A percentile compares a stretch with the other conserved stretches of the same genome.
These are phyloP conservation scores for Penicillium atrosanguineum DNA, from an alignment of 495 filamentous ascomycete species.

Conservation along the genomic window DNA sequence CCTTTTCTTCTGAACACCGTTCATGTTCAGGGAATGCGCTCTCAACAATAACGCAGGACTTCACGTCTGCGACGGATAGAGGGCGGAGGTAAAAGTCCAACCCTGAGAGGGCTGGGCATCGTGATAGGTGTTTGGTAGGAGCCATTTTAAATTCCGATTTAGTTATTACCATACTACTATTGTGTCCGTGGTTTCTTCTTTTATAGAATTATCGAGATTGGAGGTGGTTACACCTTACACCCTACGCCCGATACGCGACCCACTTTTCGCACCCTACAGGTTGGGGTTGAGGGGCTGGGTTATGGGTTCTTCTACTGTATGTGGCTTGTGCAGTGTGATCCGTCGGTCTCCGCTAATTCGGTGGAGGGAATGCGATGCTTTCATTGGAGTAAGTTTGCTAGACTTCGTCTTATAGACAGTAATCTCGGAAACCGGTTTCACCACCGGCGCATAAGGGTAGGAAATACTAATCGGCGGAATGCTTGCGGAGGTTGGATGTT, in stretches of 20 bases:
- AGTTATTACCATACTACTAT: too few relatives aligned
- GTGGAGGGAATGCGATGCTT: too few relatives aligned
- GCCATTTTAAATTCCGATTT: background rate
- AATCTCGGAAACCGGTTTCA: too few relatives aligned
- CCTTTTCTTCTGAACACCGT: conserved; percentile 26
- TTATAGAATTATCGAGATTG: background rate
- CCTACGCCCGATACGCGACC: background rate
- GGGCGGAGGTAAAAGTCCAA: conserved; percentile 10
- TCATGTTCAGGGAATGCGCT: conserved; percentile 20
- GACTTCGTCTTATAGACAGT: too few relatives aligned
- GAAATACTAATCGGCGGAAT: too few relatives aligned
- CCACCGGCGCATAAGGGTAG: too few relatives aligned
- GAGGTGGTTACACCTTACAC: background rate
- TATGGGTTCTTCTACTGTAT: too few relatives aligned
- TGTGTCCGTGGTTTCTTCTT: background rate
- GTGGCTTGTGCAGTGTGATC: too few relatives aligned
- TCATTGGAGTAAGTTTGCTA: too few relatives aligned
- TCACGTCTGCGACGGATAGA: conserved; percentile 14
- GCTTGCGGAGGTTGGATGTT: too few relatives aligned
- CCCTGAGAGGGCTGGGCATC: conserved; percentile 1
- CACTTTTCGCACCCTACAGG: background rate
- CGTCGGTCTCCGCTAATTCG: too few relatives aligned
- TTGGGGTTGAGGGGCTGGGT: too few relatives aligned
- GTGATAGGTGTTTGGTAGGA: background rate
- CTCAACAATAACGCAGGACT: conserved; percentile 22